Evolutionary conservation across 2,329 filamentous ascomycete species (phyloP), one percentile per base, ranked within the genome.

Genomic region (Macrophomina phaseolina): DNA sequence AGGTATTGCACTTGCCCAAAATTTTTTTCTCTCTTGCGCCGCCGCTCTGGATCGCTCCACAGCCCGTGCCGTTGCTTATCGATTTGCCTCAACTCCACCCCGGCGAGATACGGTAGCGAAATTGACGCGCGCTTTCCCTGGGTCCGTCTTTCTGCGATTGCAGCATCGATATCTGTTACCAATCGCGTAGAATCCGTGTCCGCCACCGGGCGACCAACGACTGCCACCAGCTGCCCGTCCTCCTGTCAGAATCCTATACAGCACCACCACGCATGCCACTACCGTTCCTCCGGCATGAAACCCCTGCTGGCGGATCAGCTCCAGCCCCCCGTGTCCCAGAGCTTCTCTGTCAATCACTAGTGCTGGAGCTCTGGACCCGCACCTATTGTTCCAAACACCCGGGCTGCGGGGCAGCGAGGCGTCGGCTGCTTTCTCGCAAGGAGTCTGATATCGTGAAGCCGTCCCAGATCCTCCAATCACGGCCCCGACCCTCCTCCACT

Each of bases 21-120:
- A 23, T 1, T 23, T 23, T 36, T 48, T 36, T 48, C 14, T 36
- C 36, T 12, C 28, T 12, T 36, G 14, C 42, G 30, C 40, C 56
- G 55, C 38, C 12, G 55, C 34, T 23, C 52, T 55, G 55, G 55
- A 60, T 46, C 56, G 6, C 56, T 36, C 38, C 38, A 30, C 7
- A 60, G 55, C 55, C 55, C 55, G 55, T 60, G 55, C 40, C 40
- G 55, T 40, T 18, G 42, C 56, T 48, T 48, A 61, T 48, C 56
- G 56, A 48, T 48, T 34, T 34, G 9, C 8, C 42, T 36, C 56
- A 34, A 34, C 56, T 60, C 55, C 56, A 61, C 56, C 40, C 40
- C 42, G 56, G 56, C 30, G 16, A 61, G 56, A 61, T 61, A 36
- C 28, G n/a, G 53, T 30, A 28, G 40, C 40, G 55, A 60, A 30